phyloP scores from a whole-genome alignment of 352 stramenopile species.

The Globisporangium nagaii region DNA sequence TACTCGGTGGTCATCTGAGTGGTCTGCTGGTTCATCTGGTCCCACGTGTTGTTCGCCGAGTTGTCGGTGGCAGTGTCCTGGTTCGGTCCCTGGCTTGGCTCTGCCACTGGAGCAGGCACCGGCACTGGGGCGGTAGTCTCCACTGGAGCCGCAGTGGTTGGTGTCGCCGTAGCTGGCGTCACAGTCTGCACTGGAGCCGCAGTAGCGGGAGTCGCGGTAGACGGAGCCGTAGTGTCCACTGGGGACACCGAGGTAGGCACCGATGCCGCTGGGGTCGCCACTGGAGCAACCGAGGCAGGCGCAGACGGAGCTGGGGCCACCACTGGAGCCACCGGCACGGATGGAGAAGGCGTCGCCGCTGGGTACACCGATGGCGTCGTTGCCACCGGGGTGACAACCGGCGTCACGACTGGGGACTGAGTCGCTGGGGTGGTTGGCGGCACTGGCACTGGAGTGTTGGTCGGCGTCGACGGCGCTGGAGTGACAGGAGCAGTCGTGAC shows the following conservation, averaged over 20 bases:
- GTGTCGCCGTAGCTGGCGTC: background rate
- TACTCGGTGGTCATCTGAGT: background rate
- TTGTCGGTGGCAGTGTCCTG: background rate
- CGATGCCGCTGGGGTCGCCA: background rate
- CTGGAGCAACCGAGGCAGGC: background rate
- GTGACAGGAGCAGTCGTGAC: background rate
- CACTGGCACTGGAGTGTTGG: background rate
- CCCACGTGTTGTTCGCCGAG: background rate
- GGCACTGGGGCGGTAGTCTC: background rate
- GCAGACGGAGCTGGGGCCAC: background rate
- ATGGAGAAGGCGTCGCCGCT: background rate
- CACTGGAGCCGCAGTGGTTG: background rate
- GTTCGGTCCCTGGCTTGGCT: constrained; percentile 1
- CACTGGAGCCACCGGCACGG: background rate
- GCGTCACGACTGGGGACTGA: background rate
- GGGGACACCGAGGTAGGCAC: no score
- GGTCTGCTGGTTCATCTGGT: constrained; percentile 13
- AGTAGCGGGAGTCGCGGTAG: no score
- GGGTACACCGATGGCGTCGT: background rate
- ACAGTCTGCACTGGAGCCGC: background rate
- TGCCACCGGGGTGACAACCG: background rate
- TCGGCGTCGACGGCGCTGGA: background rate
- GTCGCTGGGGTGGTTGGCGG: background rate
- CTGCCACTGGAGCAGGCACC: background rate
- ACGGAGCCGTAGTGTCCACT: background rate